A percentile compares a stretch with the other conserved stretches of the same genome.
Evolutionary conservation across 2,329 filamentous ascomycete species (phyloP).

Genomic region (Fusarium albosuccineum): DNA sequence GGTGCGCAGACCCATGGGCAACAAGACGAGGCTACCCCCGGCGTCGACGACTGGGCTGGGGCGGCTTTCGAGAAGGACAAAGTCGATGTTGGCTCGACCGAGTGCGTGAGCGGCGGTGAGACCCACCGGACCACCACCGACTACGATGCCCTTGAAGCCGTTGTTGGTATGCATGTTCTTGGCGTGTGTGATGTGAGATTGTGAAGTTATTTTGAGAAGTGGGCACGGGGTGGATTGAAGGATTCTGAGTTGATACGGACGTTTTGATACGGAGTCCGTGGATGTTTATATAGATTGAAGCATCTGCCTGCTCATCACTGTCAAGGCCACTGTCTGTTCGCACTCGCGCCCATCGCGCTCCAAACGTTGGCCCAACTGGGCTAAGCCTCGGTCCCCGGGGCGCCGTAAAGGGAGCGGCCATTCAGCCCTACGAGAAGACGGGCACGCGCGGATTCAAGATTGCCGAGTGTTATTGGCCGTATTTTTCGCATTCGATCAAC

Average conservation of each 20-base stretch:
- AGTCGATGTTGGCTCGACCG: slow-evolving; percentile 51
- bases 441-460: too few relatives aligned
- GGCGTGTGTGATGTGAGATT: too few relatives aligned
- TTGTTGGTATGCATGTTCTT: not conserved
- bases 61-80: slow-evolving; percentile 54
- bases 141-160: slow-evolving; percentile 42
- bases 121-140: slow-evolving; percentile 46
- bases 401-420: too few relatives aligned
- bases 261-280: not conserved
- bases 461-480: too few relatives aligned
- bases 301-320: not conserved
- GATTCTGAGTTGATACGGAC: not conserved
- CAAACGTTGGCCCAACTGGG: not conserved
- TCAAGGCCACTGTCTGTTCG: not conserved
- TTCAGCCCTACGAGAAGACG: too few relatives aligned
- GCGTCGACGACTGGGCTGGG: slow-evolving; percentile 45
- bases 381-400: not conserved
- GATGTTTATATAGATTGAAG: not conserved
- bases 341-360: not conserved
- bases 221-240: too few relatives aligned
- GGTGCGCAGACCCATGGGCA: slow-evolving; percentile 46
- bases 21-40: slow-evolving; percentile 50
- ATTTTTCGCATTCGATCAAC: too few relatives aligned
- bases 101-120: slow-evolving; percentile 45
- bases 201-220: not conserved